phyloP scores from a whole-genome alignment of 345 rosid genomes.

The Citrus unshiu region DNA sequence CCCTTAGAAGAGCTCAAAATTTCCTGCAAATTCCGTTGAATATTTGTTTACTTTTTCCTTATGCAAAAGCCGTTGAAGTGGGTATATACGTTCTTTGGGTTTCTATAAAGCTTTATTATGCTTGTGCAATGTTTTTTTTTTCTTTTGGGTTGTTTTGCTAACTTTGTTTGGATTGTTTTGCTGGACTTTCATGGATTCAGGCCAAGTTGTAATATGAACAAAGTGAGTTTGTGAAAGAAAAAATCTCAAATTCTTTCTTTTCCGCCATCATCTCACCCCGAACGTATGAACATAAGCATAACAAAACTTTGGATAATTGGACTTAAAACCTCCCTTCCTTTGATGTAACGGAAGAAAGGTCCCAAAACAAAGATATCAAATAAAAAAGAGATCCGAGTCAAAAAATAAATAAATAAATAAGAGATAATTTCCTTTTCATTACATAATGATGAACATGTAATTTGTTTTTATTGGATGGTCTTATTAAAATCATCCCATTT shows the following conservation, averaged over 20 bases:
- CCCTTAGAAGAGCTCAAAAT: conserved; percentile 44
- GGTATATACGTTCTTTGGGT: not conserved
- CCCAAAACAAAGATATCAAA: not conserved
- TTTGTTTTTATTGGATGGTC: too few relatives aligned
- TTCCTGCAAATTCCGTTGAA: conserved; percentile 37
- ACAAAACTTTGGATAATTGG: not conserved
- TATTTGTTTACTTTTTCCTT: not conserved
- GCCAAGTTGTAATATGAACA: not conserved
- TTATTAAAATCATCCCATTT: too few relatives aligned
- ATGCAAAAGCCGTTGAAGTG: not conserved
- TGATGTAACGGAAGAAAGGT: not conserved
- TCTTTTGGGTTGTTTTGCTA: not conserved
- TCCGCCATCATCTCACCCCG: not conserved
- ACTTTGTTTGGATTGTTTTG: not conserved
- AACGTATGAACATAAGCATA: too few relatives aligned
- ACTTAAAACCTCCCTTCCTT: too few relatives aligned
- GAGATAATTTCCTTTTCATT: not conserved
- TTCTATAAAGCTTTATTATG: not conserved
- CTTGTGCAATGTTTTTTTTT: not conserved
- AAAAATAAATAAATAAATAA: not conserved
- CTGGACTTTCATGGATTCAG: not conserved
- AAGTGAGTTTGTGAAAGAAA: not conserved
- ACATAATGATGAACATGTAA: not conserved
- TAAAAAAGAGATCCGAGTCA: not conserved
- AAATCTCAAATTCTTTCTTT: too few relatives aligned